Conservation (phyloP, 805 yeast species). For the Lipomyces mesembrius region DNA sequence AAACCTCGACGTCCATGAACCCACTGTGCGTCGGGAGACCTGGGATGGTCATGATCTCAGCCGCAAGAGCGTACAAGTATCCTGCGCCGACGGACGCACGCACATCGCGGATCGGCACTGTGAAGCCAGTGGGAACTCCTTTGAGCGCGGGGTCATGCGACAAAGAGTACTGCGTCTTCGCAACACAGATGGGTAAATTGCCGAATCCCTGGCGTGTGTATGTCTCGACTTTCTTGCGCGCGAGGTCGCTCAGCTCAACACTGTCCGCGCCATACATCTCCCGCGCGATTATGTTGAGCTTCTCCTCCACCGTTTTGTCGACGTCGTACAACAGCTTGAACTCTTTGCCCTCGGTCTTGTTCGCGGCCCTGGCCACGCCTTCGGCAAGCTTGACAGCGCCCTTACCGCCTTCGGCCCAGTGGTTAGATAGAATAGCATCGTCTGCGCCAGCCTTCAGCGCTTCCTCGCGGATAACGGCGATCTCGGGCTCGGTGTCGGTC, state of each 20-base stretch:
- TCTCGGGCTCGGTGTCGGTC: constrained; percentile 80
- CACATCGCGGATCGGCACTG: constrained; percentile 91
- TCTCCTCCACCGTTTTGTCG: constrained; percentile 72
- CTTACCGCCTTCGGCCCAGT: constrained; percentile 94
- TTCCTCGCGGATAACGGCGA: constrained; percentile 75
- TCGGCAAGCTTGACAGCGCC: constrained; percentile 87
- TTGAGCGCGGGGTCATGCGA: constrained; percentile 92
- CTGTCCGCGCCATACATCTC: constrained; percentile 92
- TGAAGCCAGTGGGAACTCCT: constrained; percentile 94
- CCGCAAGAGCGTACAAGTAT: constrained; percentile 93
- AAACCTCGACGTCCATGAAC: constrained; percentile 94
- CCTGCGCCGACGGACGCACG: constrained; percentile 97
- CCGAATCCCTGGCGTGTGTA: constrained; percentile 88
- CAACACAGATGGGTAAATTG: constrained; percentile 91
- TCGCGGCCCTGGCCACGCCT: constrained; percentile 72
- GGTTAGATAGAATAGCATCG: constrained; percentile 87
- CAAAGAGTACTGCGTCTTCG: constrained; percentile 95
- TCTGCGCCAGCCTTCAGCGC: constrained; percentile 90
- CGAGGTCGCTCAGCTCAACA: constrained; percentile 80
- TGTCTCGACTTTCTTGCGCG: constrained; percentile 76
- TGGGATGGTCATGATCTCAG: constrained; percentile 96
- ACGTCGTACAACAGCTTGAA: constrained; percentile 72
- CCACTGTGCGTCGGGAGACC: constrained; percentile 97
- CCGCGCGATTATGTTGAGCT: constrained; percentile 75
- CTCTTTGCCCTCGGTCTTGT: constrained; percentile 50